Evolutionary conservation across 2,329 filamentous ascomycete genomes (phyloP), one percentile per base, ranked within the genome.

Genomic region (Epichloe amarillans): DNA sequence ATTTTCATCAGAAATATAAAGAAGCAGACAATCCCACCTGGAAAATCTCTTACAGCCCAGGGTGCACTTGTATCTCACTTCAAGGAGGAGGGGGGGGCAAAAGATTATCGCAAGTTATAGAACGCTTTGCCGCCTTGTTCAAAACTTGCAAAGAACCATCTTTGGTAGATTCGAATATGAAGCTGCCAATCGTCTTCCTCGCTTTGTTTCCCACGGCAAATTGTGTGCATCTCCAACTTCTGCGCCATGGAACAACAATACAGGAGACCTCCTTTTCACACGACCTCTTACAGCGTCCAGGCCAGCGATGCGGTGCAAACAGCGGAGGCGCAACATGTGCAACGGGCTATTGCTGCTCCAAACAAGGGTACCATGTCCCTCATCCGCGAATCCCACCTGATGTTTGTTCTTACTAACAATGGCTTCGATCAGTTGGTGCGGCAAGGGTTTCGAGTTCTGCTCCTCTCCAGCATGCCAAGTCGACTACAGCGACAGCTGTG

Each of bases 381-480:
- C 19, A 19, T 12, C 2, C 14, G 5, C 37, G 15, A 3, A 21
- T 14, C 5, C 14, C 38, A 5, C 26, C 50, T 57, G 42, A n/a
- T 14, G 17, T 3, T 3, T 3, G 30, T 21, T 41, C 4, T 1
- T 48, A n/a, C 5, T 33, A 8, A 5, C 6, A 7, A 10, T n/a
- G 1, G 2, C 42, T n/a, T 5, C 7, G 6, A 30, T 2, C n/a
- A 76, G 73, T 42, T 80, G 74, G 70, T 82, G 78, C 54, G 79
- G 78, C 47, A 70, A 62, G n/a, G 70, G 68, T 4, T 61, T 61
- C 11, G 71, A 76, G 2, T 80, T 81, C 63, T 84, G 81, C 64
- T 71, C 72, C 33, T 74, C 79, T 19, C 81, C 81, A 2, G 74
- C 80, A 49, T 84, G 81, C 59, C 72, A 79, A 60, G 77, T 82